Percentiles rank a stretch among this genome's conserved stretches.
Evolutionary conservation across 495 filamentous ascomycete genomes (phyloP).

Genomic region (Lentithecium fluviatile): DNA sequence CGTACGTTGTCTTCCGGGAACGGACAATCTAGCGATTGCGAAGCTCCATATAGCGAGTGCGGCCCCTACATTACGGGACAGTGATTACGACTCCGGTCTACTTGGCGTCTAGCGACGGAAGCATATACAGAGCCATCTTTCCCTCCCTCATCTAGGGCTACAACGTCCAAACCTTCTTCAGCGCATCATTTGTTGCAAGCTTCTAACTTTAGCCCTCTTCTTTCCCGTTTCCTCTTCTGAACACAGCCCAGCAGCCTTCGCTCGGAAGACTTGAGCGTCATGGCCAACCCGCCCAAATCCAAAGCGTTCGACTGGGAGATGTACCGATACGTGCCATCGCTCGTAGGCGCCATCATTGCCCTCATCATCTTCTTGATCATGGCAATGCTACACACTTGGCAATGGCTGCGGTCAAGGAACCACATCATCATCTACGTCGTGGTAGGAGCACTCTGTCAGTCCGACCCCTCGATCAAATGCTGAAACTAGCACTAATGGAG

Average conservation of each 20-base stretch:
- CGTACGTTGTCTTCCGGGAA: too few species aligned
- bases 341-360: conserved; percentile 13
- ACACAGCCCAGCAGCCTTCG: not conserved
- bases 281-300: not conserved
- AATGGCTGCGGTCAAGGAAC: conserved; percentile 11
- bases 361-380: conserved; percentile 17
- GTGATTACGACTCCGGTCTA: too few species aligned
- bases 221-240: too few species aligned
- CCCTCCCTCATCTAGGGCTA: not conserved
- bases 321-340: conserved; percentile 23
- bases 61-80: not conserved
- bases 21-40: conserved; percentile 8
- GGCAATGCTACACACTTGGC: conserved; percentile 15
- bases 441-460: conserved; percentile 19
- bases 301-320: conserved; percentile 20
- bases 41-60: not conserved
- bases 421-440: conserved; percentile 21
- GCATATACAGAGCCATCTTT: not conserved
- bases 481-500: not conserved
- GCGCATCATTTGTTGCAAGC: not conserved
- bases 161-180: not conserved
- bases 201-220: not conserved
- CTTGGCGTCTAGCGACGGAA: not conserved
- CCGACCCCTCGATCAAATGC: not conserved
- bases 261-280: not conserved